Conservation (phyloP, 768 basidiomycete genomes). For the Phylloporus arenicola region DNA sequence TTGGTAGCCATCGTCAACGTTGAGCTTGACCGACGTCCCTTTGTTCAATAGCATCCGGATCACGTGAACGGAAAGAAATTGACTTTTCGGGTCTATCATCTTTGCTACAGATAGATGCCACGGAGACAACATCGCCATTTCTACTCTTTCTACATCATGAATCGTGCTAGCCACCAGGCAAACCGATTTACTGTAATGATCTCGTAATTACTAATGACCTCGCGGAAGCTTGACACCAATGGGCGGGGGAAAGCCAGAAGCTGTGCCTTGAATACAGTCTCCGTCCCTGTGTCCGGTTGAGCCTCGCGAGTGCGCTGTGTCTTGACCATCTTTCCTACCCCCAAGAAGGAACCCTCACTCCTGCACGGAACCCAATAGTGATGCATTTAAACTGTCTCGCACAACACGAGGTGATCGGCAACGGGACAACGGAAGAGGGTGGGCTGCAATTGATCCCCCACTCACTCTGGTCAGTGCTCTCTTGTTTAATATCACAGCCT, state of each 20-base stretch:
- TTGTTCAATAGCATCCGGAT: not conserved
- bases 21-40: too few species aligned
- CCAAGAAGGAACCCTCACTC: not conserved
- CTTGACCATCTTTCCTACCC: not conserved
- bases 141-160: too few species aligned
- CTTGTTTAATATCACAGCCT: not conserved
- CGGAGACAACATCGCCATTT: not conserved
- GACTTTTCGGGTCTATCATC: too few species aligned
- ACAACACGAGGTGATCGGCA: not conserved
- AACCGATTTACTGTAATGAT: not conserved
- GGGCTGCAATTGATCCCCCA: not conserved
- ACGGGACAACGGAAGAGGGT: not conserved
- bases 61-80: not conserved
- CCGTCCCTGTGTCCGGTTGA: too few species aligned
- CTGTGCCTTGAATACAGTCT: too few species aligned
- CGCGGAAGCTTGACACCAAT: too few species aligned
- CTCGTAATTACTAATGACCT: too few species aligned
- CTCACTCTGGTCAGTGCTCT: conserved; percentile 1
- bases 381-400: not conserved
- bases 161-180: not conserved
- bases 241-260: too few species aligned
- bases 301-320: not conserved
- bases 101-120: too few species aligned
- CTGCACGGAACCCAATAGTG: not conserved
- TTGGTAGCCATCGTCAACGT: not conserved